phyloP scores from a whole-genome alignment of 805 yeast species.

The Cyberlindnera meyerae region DNA sequence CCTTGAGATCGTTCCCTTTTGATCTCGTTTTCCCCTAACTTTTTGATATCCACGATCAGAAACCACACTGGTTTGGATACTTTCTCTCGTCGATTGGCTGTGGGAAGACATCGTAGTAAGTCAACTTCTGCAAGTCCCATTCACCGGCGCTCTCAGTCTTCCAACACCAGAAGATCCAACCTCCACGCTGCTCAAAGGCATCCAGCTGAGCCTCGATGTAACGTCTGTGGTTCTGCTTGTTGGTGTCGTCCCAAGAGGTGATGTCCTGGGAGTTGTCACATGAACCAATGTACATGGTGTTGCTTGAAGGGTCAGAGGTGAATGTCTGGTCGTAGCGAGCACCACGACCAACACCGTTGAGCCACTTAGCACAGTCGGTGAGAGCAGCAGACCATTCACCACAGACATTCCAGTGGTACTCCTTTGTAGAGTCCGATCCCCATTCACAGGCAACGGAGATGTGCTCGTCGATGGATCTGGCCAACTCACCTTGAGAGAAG shows the following conservation, averaged over 20 bases:
- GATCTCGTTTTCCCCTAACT: too few relatives aligned
- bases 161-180: conserved; percentile 95
- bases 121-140: conserved; percentile 75
- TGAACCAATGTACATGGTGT: conserved; percentile 45
- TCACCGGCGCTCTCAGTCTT: conserved; percentile 80
- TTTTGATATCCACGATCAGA: too few relatives aligned
- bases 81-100: conserved; percentile 68
- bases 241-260: conserved; percentile 53
- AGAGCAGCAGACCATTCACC: conserved; percentile 94
- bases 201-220: conserved; percentile 89
- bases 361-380: conserved; percentile 86
- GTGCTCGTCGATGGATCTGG: conserved; percentile 56
- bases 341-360: conserved; percentile 82
- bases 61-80: conserved; percentile 62
- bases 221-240: conserved; percentile 54
- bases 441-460: conserved; percentile 49
- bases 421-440: conserved; percentile 40
- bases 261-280: conserved; percentile 51
- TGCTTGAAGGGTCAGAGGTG: conserved; percentile 28
- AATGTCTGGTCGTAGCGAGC: conserved; percentile 72
- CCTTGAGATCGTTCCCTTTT: too few relatives aligned
- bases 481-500: conserved; percentile 59
- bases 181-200: conserved; percentile 67
- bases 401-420: conserved; percentile 67
- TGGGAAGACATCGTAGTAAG: conserved; percentile 64